These are phyloP conservation scores for Geotrichum restrictum DNA, from an alignment of 1,139 yeast species.

Conservation along the genomic window DNA sequence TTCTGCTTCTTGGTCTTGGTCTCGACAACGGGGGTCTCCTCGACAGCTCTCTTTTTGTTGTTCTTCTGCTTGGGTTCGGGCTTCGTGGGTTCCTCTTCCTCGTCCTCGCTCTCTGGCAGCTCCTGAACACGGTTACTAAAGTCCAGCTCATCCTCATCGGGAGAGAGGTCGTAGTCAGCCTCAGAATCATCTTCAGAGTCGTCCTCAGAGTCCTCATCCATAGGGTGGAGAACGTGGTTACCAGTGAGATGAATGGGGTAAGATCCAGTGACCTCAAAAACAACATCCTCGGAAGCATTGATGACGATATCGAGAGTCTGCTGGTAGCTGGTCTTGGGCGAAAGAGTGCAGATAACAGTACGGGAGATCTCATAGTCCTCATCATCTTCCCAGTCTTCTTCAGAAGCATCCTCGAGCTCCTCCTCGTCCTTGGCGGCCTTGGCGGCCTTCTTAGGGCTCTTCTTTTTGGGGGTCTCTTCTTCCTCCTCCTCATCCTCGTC, in stretches of 20 bases:
- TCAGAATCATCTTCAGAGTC: constrained; percentile 42
- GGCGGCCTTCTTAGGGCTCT: constrained; percentile 26
- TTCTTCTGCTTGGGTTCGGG: constrained; percentile 42
- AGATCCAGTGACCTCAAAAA: constrained; percentile 92
- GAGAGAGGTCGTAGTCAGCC: constrained; percentile 76
- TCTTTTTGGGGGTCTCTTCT: constrained; percentile 32
- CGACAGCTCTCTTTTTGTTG: constrained; percentile 24
- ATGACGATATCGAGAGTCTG: constrained; percentile 87
- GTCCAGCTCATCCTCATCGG: constrained; percentile 81
- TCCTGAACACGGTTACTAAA: constrained; percentile 34
- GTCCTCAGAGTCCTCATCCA: constrained; percentile 59
- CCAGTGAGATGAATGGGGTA: constrained; percentile 90
- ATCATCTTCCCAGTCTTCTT: constrained; percentile 49
- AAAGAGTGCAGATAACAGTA: constrained; percentile 80
- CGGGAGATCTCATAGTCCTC: constrained; percentile 70
- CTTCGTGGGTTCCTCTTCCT: constrained; percentile 50
- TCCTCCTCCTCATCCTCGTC: constrained; percentile 42
- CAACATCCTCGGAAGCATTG: constrained; percentile 89
- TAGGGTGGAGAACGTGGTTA: constrained; percentile 94
- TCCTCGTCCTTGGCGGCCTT: constrained; percentile 34
- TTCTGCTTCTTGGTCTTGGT: constrained; percentile 44
- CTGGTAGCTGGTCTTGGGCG: constrained; percentile 76
- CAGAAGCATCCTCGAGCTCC: constrained; percentile 29
- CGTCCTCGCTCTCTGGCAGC: constrained; percentile 44
- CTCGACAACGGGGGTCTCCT: constrained; percentile 18